A percentile compares a stretch with the other conserved stretches of the same genome.
These are phyloP conservation scores for Auriscalpium orientale DNA, from an alignment of 768 basidiomycete species.

Conservation along the genomic window DNA sequence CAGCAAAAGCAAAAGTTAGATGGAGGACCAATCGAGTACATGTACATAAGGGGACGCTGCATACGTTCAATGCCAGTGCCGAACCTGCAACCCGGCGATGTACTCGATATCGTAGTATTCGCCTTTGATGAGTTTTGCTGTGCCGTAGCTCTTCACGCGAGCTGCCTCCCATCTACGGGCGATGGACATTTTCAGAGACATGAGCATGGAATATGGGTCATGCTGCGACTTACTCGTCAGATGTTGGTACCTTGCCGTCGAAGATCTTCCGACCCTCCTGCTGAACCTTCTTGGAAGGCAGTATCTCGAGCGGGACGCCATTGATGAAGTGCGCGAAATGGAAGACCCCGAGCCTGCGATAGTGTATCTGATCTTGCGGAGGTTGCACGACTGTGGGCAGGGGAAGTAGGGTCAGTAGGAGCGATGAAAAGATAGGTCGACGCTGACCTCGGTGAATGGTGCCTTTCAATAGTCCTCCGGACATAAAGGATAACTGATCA, in stretches of 20 bases:
- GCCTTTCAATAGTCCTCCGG: conserved; percentile 27
- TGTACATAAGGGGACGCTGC: too few species aligned
- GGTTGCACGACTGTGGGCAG: conserved; percentile 23
- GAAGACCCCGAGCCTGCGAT: conserved; percentile 28
- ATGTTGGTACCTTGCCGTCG: conserved; percentile 23
- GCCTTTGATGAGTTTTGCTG: conserved; percentile 25
- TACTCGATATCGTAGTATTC: conserved; percentile 29
- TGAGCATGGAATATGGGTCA: neutral
- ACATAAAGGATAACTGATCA: conserved; percentile 29
- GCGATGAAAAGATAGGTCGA: neutral
- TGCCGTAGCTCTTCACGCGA: conserved; percentile 29
- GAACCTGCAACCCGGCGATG: conserved; percentile 24
- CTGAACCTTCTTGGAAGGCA: conserved; percentile 26
- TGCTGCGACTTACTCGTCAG: conserved; percentile 15
- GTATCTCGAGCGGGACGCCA: conserved; percentile 21
- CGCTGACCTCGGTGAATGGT: conserved; percentile 28
- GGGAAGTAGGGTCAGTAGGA: neutral
- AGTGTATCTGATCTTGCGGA: conserved; percentile 22
- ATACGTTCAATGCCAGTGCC: conserved; percentile 5
- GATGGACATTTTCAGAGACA: neutral
- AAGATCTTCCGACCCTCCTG: conserved; percentile 24
- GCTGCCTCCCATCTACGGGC: conserved; percentile 20
- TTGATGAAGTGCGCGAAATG: conserved; percentile 28
- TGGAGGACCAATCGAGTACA: too few species aligned
- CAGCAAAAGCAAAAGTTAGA: too few species aligned